Evolutionary conservation across 202 grass and related monocot species (phyloP), one percentile per base, ranked within the genome.

Genomic region (Schoenoplectus tabernaemontani): DNA sequence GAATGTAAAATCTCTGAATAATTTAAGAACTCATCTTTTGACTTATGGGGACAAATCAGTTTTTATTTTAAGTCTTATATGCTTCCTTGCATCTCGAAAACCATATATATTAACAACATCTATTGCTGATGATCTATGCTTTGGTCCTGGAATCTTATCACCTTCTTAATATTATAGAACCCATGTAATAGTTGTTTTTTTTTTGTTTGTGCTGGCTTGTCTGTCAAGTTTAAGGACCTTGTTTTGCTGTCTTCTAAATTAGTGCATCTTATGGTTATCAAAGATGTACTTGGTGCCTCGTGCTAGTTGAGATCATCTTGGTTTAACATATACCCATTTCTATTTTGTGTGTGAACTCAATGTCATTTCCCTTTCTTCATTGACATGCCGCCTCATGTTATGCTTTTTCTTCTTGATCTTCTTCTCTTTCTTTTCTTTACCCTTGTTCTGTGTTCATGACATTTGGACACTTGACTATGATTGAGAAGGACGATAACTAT

Each of bases 1-100:
- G 59, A 30, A 32, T 80, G 78, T 80, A 64, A 64, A 80, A 80
- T 63, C 16, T 65, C 43, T 51, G 19, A 80, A 80, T 80, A 80
- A 80, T 80, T 80, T 80, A 80, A 47, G 42, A 47, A 64, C 66
- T 82, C 13, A 32, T 17, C 81, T 61, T 76, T 75, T 76, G 16
- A 36, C 48, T 28, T 23, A 28, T 47, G 70, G 39, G 15, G n/a
- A 64, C 28, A 53, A n/a, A 76, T 44, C 36, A 51, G 24, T 34
- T 50, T 65, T 80, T 80, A 65, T 51, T 79, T 43, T 24, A 48
- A 48, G 44, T 63, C 19, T 46, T 79, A 12, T 10, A 53, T 19
- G 16, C 47, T 28, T 71, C 42, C 20, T 75, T 75, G 46, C 70
- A 75, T 54, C 7, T 10, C 3, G 15, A 17, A 54, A 75, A 74